These are phyloP conservation scores for Trametes polyzona DNA, from an alignment of 1,284 basidiomycete genomes.

Conservation along the genomic window DNA sequence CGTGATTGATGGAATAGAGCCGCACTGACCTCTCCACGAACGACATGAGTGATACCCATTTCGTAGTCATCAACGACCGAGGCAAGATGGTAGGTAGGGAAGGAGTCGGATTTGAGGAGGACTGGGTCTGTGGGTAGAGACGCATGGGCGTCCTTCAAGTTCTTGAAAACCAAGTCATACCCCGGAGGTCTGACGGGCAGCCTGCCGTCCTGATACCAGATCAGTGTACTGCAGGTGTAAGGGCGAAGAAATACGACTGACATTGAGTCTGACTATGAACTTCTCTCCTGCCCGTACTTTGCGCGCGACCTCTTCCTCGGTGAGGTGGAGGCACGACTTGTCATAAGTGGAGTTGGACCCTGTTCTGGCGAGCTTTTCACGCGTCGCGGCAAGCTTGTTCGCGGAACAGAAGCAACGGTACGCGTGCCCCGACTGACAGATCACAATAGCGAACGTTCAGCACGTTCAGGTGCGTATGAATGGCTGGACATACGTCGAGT, in stretches of 20 bases:
- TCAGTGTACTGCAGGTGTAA: not conserved
- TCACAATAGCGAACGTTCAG: slow-evolving; percentile 1
- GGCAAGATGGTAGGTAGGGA: slow-evolving; percentile 97
- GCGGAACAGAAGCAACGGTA: slow-evolving; percentile 95
- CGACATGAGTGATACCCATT: slow-evolving; percentile 96
- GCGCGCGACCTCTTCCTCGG: slow-evolving; percentile 82
- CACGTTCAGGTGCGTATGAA: not conserved
- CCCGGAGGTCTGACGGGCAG: slow-evolving; percentile 52
- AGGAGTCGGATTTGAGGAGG: slow-evolving; percentile 89
- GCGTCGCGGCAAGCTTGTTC: slow-evolving; percentile 67
- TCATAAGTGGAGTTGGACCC: slow-evolving; percentile 85
- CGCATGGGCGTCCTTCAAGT: slow-evolving; percentile 72
- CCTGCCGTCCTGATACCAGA: slow-evolving; percentile 51
- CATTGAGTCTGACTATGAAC: slow-evolving; percentile 86
- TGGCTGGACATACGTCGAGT: slow-evolving; percentile 59
- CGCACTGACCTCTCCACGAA: slow-evolving; percentile 83
- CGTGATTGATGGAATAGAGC: not conserved
- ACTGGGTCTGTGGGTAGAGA: slow-evolving; percentile 90
- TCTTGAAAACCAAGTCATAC: slow-evolving; percentile 79
- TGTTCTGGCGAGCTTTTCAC: slow-evolving; percentile 66
- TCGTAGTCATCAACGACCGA: slow-evolving; percentile 95
- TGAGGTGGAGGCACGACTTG: slow-evolving; percentile 82
- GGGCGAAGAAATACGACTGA: slow-evolving; percentile 40
- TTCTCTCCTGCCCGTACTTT: slow-evolving; percentile 78
- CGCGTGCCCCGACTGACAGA: slow-evolving; percentile 74